A percentile compares a stretch with the other conserved stretches of the same genome.
Evolutionary conservation across 768 basidiomycete genomes (phyloP).

Genomic region (Lactifluus rugatus): DNA sequence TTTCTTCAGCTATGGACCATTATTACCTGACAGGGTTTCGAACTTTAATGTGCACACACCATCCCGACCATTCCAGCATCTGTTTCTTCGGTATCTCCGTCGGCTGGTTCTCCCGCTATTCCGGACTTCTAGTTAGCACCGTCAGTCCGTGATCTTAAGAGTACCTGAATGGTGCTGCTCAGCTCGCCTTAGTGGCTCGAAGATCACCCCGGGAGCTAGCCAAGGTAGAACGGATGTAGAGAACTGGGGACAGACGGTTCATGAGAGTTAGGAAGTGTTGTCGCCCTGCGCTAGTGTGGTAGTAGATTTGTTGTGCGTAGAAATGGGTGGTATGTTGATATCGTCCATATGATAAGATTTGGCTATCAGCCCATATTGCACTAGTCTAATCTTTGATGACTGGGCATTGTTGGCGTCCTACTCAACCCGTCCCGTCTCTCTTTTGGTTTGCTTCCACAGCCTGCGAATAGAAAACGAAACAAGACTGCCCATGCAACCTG

Average conservation of each 20-base stretch:
- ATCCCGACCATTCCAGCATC: background rate
- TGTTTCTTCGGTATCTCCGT: background rate
- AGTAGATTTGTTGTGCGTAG: background rate
- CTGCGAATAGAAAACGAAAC: no score
- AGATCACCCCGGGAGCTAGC: background rate
- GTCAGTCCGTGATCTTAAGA: background rate
- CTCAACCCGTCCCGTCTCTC: no score
- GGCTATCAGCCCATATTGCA: background rate
- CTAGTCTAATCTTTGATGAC: no score
- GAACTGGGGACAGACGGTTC: constrained; percentile 11
- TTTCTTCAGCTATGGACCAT: background rate
- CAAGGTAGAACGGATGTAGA: constrained; percentile 15
- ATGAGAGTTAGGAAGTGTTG: background rate
- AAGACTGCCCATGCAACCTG: background rate
- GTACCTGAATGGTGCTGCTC: background rate
- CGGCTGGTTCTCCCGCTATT: background rate
- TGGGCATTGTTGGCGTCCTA: no score
- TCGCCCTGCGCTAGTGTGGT: background rate
- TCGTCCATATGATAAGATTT: background rate
- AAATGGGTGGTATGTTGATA: background rate
- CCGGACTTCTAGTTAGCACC: background rate
- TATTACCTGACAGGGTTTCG: background rate
- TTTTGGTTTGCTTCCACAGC: no score
- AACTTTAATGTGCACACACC: background rate
- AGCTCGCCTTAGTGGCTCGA: background rate